Evolutionary conservation across 2,329 filamentous ascomycete genomes (phyloP).

Genomic region (Penicillium crustosum): DNA sequence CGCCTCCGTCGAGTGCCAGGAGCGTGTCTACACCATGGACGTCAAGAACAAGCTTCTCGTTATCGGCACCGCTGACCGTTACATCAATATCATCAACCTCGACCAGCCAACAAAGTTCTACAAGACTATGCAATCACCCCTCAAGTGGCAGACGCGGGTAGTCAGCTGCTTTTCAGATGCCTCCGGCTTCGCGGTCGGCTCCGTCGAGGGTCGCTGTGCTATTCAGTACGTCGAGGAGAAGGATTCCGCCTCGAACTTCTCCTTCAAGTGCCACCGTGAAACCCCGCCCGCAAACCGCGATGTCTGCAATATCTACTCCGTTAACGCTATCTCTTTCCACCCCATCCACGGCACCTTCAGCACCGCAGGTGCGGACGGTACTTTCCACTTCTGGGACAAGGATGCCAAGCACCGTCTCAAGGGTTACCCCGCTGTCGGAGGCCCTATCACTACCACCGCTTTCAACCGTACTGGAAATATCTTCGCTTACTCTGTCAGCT

Average conservation of each 20-base stretch:
- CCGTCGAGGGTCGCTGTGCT: slow-evolving; percentile 93
- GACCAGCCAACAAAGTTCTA: slow-evolving; percentile 86
- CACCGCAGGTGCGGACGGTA: slow-evolving; percentile 91
- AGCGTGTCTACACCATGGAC: slow-evolving; percentile 80
- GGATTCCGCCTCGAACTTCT: slow-evolving; percentile 88
- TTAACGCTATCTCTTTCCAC: slow-evolving; percentile 98
- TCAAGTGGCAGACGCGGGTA: slow-evolving; percentile 97
- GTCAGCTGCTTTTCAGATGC: slow-evolving; percentile 94
- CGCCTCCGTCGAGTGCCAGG: slow-evolving; percentile 49
- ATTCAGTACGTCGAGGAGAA: slow-evolving; percentile 99
- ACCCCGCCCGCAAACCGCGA: slow-evolving; percentile 63
- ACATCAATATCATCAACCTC: slow-evolving; percentile 93
- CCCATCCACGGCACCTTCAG: slow-evolving; percentile 97
- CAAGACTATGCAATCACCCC: slow-evolving; percentile 91
- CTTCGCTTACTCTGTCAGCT: slow-evolving; percentile 87
- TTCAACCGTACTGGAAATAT: slow-evolving; percentile 85
- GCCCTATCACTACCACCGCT: slow-evolving; percentile 84
- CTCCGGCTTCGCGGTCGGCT: slow-evolving; percentile 88
- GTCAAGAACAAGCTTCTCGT: slow-evolving; percentile 85
- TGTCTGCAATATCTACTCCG: slow-evolving; percentile 84
- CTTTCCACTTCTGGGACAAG: slow-evolving; percentile 79
- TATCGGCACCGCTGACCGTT: slow-evolving; percentile 87
- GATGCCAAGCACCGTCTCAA: slow-evolving; percentile 85
- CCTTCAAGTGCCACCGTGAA: slow-evolving; percentile 97
- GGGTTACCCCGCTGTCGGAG: slow-evolving; percentile 80